Evolutionary conservation across 2,329 filamentous ascomycete genomes (phyloP).

Genomic region (Cyclaneusma minus): DNA sequence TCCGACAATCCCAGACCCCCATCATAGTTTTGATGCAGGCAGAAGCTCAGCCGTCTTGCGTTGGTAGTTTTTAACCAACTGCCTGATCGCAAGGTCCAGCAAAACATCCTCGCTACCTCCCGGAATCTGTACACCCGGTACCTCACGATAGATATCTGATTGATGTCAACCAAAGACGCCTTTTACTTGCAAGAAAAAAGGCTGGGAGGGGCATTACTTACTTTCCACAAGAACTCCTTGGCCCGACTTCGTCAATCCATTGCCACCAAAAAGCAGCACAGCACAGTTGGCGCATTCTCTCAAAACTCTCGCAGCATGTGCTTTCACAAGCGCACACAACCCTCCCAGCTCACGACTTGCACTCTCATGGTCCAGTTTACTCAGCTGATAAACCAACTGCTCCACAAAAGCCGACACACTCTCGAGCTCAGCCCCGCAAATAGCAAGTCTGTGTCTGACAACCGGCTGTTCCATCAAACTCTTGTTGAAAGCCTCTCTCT

Average conservation of each 20-base stretch:
- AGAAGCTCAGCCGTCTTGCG: no score
- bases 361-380: conserved; percentile 39
- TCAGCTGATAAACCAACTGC: conserved; percentile 53
- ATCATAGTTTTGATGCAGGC: no score
- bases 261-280: conserved; percentile 58
- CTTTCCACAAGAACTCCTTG: conserved; percentile 58
- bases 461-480: conserved; percentile 60
- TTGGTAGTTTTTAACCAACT: conserved; percentile 55
- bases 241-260: conserved; percentile 53
- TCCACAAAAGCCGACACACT: conserved; percentile 60
- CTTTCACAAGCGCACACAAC: conserved; percentile 57
- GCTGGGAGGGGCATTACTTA: conserved; percentile 24
- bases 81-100: conserved; percentile 52
- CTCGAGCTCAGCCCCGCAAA: conserved; percentile 52
- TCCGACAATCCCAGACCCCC: no score
- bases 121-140: conserved; percentile 44
- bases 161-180: background rate
- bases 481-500: conserved; percentile 53
- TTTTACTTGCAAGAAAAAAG: background rate
- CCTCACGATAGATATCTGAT: conserved; percentile 45
- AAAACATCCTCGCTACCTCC: conserved; percentile 62
- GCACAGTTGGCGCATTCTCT: conserved; percentile 57
- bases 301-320: conserved; percentile 54
- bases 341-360: conserved; percentile 53
- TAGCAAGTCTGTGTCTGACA: conserved; percentile 57